Evolutionary conservation across 306 rosid genomes (phyloP).

Genomic region (Lathyrus sativus): DNA sequence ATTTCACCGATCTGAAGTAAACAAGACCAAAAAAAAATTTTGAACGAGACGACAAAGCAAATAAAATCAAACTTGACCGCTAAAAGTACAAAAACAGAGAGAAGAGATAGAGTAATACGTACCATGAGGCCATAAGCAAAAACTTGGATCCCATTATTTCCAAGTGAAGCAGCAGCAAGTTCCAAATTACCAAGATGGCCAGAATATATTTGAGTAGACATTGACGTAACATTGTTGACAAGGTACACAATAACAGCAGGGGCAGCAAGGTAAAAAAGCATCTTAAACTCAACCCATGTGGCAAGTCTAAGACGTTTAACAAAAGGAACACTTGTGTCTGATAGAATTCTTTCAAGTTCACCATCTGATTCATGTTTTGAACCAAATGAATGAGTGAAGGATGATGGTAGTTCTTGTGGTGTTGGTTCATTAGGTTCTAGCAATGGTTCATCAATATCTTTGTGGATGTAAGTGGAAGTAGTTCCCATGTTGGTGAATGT

Average conservation of each 20-base stretch:
- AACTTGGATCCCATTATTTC: conserved; percentile 72
- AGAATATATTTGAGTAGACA: conserved; percentile 66
- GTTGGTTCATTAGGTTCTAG: neutral
- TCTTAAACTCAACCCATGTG: conserved; percentile 58
- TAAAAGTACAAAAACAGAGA: too few species aligned
- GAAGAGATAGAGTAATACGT: neutral
- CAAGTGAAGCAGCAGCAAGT: conserved; percentile 82
- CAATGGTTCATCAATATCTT: conserved; percentile 36
- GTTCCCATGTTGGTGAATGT: neutral
- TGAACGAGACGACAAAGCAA: too few species aligned
- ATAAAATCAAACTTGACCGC: too few species aligned
- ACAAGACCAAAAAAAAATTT: too few species aligned
- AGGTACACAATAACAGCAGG: conserved; percentile 65
- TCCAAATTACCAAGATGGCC: conserved; percentile 77
- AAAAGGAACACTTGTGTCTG: conserved; percentile 44
- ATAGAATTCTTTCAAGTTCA: conserved; percentile 60
- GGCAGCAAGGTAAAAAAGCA: conserved; percentile 58
- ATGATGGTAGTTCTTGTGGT: neutral
- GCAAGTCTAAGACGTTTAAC: conserved; percentile 41
- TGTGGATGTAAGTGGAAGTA: neutral
- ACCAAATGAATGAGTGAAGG: conserved; percentile 25
- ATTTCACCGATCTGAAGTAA: too few species aligned
- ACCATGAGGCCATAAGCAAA: conserved; percentile 83
- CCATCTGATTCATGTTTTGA: conserved; percentile 33
- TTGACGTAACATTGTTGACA: conserved; percentile 63